Conservation (phyloP, 225 moss, liverwort and hornwort species). For the Asterella californica region DNA sequence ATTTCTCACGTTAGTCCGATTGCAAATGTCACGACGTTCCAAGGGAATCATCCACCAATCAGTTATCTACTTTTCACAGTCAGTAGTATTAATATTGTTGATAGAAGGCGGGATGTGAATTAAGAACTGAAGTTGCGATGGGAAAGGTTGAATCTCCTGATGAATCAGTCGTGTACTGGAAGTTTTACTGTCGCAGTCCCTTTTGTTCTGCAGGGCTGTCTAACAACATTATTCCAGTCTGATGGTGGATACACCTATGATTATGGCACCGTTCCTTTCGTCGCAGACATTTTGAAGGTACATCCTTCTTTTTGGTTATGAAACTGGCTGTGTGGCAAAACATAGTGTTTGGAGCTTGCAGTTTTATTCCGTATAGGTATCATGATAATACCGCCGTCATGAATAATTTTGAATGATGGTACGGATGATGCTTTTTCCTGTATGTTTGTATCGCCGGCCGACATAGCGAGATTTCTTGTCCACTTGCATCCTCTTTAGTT, state of each 20-base stretch:
- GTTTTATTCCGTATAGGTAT: background rate
- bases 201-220: constrained; percentile 52
- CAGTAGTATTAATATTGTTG: background rate
- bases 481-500: too few relatives aligned
- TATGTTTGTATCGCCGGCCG: too few relatives aligned
- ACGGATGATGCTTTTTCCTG: too few relatives aligned
- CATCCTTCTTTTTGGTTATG: background rate
- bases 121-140: background rate
- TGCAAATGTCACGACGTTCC: too few relatives aligned
- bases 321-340: background rate
- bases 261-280: constrained; percentile 80
- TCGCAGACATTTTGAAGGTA: constrained; percentile 58
- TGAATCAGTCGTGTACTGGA: background rate
- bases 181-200: background rate
- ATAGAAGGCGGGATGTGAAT: background rate
- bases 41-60: too few relatives aligned
- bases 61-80: too few relatives aligned
- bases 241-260: constrained; percentile 69
- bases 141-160: background rate
- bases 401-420: too few relatives aligned
- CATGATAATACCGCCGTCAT: background rate
- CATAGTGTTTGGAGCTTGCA: background rate
- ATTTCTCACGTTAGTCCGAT: too few relatives aligned
- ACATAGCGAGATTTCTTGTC: too few relatives aligned
- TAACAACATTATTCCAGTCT: constrained; percentile 82